Evolutionary conservation across 495 filamentous ascomycete genomes (phyloP).

Genomic region (Penicillium coprophilum): DNA sequence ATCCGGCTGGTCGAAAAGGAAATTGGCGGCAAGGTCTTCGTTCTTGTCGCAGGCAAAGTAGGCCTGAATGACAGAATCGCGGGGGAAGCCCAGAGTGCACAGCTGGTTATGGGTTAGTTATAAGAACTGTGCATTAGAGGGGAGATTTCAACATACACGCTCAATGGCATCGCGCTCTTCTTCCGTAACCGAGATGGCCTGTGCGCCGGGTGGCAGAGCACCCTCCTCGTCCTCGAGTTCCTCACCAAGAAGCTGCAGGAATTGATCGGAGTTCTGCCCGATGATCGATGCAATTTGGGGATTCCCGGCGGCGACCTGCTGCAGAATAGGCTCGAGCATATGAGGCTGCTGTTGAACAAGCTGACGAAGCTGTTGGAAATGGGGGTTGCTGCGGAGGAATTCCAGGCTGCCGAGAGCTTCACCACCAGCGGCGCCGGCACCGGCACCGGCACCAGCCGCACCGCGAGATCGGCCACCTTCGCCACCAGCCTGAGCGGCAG

Average conservation of each 20-base stretch:
- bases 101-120: constrained; percentile 59
- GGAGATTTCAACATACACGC: constrained; percentile 60
- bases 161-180: constrained; percentile 97
- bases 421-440: constrained; percentile 53
- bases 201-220: constrained; percentile 80
- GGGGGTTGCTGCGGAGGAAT: constrained; percentile 91
- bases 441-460: constrained; percentile 51
- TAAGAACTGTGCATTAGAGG: background rate
- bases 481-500: constrained; percentile 76
- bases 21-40: constrained; percentile 95
- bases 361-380: constrained; percentile 96
- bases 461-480: constrained; percentile 47
- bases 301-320: constrained; percentile 94
- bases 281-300: constrained; percentile 92
- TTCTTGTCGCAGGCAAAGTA: constrained; percentile 99
- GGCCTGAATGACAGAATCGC: constrained; percentile 92
- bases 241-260: constrained; percentile 83
- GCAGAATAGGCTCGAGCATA: constrained; percentile 97
- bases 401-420: constrained; percentile 76
- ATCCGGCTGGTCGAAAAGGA: constrained; percentile 94
- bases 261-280: constrained; percentile 85
- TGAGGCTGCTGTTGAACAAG: constrained; percentile 95
- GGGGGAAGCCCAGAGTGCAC: constrained; percentile 85
- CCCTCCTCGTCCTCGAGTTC: constrained; percentile 65
- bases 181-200: constrained; percentile 87